These are phyloP conservation scores for Gamsiella multidivaricata DNA, from an alignment of 192 early-diverging fungal genomes.

Conservation along the genomic window DNA sequence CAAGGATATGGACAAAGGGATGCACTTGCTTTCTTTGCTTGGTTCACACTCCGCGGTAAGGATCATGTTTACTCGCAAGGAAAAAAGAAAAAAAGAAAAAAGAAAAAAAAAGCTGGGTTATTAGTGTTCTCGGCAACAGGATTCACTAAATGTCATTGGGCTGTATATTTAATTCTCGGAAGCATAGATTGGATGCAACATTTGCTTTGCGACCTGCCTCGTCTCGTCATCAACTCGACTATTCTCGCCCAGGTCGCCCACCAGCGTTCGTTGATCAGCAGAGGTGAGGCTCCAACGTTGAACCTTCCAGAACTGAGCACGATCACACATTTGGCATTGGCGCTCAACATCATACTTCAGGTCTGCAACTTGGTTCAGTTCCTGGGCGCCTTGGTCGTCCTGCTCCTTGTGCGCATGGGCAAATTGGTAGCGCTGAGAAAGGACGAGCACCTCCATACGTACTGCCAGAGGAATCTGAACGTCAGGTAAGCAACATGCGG, in stretches of 20 bases:
- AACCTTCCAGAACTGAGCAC: slow-evolving; percentile 33
- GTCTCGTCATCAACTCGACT: slow-evolving; percentile 45
- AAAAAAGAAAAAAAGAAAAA: too few relatives aligned
- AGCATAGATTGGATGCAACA: slow-evolving; percentile 54
- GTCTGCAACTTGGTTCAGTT: slow-evolving; percentile 42
- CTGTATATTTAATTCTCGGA: background rate
- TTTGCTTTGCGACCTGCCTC: slow-evolving; percentile 37
- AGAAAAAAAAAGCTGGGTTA: background rate
- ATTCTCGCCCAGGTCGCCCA: slow-evolving; percentile 34
- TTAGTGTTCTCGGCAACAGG: too few relatives aligned
- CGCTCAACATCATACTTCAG: slow-evolving; percentile 46
- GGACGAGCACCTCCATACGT: slow-evolving; percentile 49
- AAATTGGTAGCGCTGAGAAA: slow-evolving; percentile 32
- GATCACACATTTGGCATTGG: slow-evolving; percentile 26
- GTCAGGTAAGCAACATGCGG: slow-evolving; percentile 30
- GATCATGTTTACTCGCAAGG: too few relatives aligned
- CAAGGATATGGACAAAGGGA: slow-evolving; percentile 42
- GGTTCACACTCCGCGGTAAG: slow-evolving; percentile 51
- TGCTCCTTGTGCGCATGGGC: slow-evolving; percentile 27
- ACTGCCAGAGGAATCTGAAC: slow-evolving; percentile 46
- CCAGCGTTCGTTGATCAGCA: slow-evolving; percentile 25
- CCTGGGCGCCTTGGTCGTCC: slow-evolving; percentile 14
- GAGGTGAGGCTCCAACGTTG: slow-evolving; percentile 23
- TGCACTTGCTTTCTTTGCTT: slow-evolving; percentile 37
- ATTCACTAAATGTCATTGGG: too few relatives aligned